Base-by-base conservation (phyloP, 208 protist species). In the Leishmania martiniquensis region DNA sequence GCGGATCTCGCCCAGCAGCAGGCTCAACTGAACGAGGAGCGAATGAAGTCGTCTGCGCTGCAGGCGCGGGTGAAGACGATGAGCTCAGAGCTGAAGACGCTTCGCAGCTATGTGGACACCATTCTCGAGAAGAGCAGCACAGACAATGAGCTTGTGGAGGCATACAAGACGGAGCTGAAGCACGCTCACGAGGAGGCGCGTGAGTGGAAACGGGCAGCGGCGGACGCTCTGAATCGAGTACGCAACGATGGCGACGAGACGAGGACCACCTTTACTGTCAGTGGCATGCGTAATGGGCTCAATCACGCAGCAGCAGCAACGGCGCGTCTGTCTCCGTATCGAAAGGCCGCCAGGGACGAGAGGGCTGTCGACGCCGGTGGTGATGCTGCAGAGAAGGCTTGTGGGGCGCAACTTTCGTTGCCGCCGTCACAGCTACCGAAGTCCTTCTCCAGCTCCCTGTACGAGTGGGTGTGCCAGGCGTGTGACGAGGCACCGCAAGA, bases 61-160 rank as follows among this genome's bases (percentile, higher is more conserved):
- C 82, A 88, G 77, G 90, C 92, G 9, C 89, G 92, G 7, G 72
- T 89, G 29, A 75, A 73, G 60, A 92, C 82, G 54, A 78, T 96
- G 44, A 88, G 95, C 77, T 66, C 73, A 2, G 85, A 93, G 51
- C 86, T 90, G n/a, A 75, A 82, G n/a, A 85, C 89, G n/a, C 85
- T 94, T 47, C 88, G 89, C 2, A 60, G 74, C 34, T 78, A 92
- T 60, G 81, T 95, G 37, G 81, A 91, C 44, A 83, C 80, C 0
- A 84, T 96, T 39, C 66, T 96, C 6, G 81, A 86, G 12, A 96
- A 96, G 84, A 95, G 88, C 69, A 72, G 74, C 49, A 89, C 83
- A 5, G 92, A 95, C 71, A 91, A 96, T 70, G 85, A 85, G 45
- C 84, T 96, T 22, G 85, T 96, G 37, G 89, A 73, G 29, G 88